Conservation (phyloP, 768 basidiomycete genomes). For the Suillus alpinus region DNA sequence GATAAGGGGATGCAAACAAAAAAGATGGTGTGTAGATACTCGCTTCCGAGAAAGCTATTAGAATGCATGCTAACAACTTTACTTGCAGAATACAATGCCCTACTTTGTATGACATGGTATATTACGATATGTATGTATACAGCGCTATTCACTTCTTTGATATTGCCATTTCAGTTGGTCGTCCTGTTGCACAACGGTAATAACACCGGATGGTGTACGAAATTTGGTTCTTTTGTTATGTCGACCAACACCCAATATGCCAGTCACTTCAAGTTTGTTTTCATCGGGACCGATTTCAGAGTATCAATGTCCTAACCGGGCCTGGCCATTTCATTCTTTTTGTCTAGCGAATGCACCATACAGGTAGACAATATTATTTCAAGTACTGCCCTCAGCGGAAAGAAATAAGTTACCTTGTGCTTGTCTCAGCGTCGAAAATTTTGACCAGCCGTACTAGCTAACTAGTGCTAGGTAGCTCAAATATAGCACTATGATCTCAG, state of each 20-base stretch:
- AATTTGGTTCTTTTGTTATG: not conserved
- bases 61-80: not conserved
- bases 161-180: not conserved
- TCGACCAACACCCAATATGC: not conserved
- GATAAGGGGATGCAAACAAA: slow-evolving; percentile 78
- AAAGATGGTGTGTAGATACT: slow-evolving; percentile 54
- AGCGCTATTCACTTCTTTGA: not conserved
- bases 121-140: slow-evolving; percentile 4
- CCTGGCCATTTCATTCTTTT: not conserved
- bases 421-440: not conserved
- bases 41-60: not conserved
- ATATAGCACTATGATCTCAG: no score
- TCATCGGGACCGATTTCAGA: not conserved
- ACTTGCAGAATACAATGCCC: slow-evolving; percentile 48
- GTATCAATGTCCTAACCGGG: not conserved
- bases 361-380: not conserved
- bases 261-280: not conserved
- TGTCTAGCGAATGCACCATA: not conserved
- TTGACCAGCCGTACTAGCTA: no score
- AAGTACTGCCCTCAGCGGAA: not conserved
- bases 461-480: no score
- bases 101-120: slow-evolving; percentile 44
- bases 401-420: not conserved
- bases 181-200: no score
- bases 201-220: not conserved